Evolutionary conservation across 306 rosid genomes (phyloP), one percentile per base, ranked within the genome.

Genomic region (Vigna radiata): DNA sequence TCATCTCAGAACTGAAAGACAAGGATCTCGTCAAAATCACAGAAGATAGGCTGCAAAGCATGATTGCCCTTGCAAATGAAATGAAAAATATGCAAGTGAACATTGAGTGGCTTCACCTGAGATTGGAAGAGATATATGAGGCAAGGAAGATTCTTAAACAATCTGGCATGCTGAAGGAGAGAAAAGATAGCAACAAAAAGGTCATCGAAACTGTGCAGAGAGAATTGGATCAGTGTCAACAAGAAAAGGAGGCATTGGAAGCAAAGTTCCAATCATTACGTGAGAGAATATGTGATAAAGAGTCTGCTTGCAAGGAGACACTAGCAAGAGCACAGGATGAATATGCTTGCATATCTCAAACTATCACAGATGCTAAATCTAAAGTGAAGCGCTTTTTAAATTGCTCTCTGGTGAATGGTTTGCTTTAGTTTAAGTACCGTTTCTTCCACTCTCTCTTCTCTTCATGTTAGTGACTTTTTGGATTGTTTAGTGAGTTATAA

Each of bases 101-200:
- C 7, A 33, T 65, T 48, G 76, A 31, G 8, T 65, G 85, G 82
- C 82, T 77, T 37, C 60, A 17, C 27, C 2, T 0, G 14, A 71
- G 60, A 31, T 48, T 82, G 44, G 16, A 6, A 27, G 68, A 65
- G 59, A 48, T 82, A 21, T 72, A 47, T 17, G 54, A 66, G 25
- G 83, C 72, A 48, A 77, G 46, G 33, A 11, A 27, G 41, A 7
- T 37, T 39, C 4, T 72, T 4, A 14, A 18, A 43, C 25, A 66
- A 4, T 23, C 8, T 56, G 0, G 5, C 36, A 3, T 1, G 46
- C 33, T 77, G 18, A 72, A 31, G 67, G 68, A 77, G 49, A 36
- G 18, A 37, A 72, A 2, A 17, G 50, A 77, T 11, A 65, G 1
- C 9, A 65, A 17, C 21, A 14, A 25, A 44, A 19, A 9, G 47